Evolutionary conservation across 176 grass and related monocot species (phyloP), one percentile per base, ranked within the genome.

Genomic region (Thalia dealbata): DNA sequence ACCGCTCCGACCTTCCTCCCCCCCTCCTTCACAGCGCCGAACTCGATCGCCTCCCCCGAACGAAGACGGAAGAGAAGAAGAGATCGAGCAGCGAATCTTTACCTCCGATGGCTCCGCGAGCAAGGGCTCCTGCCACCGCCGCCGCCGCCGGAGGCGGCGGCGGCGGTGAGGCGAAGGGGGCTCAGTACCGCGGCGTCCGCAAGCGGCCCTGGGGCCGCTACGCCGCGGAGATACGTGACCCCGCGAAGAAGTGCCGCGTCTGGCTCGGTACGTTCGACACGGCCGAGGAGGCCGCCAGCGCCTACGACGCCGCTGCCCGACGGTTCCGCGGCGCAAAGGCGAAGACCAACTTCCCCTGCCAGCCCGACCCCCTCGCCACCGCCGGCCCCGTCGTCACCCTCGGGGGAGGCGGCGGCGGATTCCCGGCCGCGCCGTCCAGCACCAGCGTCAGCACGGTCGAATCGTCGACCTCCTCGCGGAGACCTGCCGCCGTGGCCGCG

Each of bases 201-300:
- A 92, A 97, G 87, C 75, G 93, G 26, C 93, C 93, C 0, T 97
- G 93, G 93, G 93, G 93, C 0, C 78, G 93, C 7, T 97, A 65
- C 63, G 93, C 93, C 2, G 93, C 93, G 7, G 93, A 97, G 87
- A 92, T 97, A 75, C 93, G 93, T 1, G 93, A 97, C 55, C 93
- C 93, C n/a, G 83, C 81, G 5, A 97, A 92, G 87, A 97, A 97
- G 59, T 88, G 84, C 65, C 85, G 93, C 46, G 93, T 97, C 14
- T 97, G 93, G 93, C 90, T 97, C 18, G 93, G 93, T 22, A 97
- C 93, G 48, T 97, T 87, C 79, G 87, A 92, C 85, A 92, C 93
- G 1, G 83, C 89, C 0, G 93, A 97, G 73, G 90, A 97, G 76
- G 93, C 93, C 4, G 93, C 93, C 0, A 85, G 81, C 24, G 90